These are phyloP conservation scores for Psilocybe azurescens DNA, from an alignment of 768 basidiomycete genomes.

Conservation along the genomic window DNA sequence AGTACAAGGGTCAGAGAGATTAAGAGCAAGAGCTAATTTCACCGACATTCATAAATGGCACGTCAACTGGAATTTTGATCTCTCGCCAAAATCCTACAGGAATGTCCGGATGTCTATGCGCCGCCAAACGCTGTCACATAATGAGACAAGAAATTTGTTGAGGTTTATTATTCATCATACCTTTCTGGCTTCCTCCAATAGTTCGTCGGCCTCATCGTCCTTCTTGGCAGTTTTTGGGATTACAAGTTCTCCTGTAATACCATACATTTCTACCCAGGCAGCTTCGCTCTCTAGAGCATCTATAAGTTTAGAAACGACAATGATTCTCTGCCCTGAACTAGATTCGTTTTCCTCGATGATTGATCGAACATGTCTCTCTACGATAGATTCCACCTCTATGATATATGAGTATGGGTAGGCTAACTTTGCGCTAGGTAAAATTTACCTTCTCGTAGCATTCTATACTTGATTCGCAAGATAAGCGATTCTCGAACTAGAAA, in stretches of 20 bases:
- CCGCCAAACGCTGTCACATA: constrained; percentile 42
- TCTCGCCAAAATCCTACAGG: constrained; percentile 71
- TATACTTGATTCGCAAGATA: constrained; percentile 71
- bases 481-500: constrained; percentile 64
- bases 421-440: not conserved
- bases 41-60: constrained; percentile 77
- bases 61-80: constrained; percentile 83
- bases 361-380: constrained; percentile 53
- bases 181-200: constrained; percentile 38
- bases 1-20: constrained; percentile 12
- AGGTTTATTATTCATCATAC: constrained; percentile 20
- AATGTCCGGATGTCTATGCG: constrained; percentile 44
- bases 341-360: constrained; percentile 42
- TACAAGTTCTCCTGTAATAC: constrained; percentile 70
- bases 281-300: constrained; percentile 66
- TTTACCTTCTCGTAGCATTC: constrained; percentile 83
- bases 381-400: constrained; percentile 71
- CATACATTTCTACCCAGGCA: constrained; percentile 73
- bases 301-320: constrained; percentile 53
- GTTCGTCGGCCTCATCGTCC: constrained; percentile 32
- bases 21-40: constrained; percentile 32
- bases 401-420: constrained; percentile 3
- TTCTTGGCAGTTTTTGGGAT: constrained; percentile 49
- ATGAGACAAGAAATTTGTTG: not conserved
- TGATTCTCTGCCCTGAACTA: constrained; percentile 42